Conservation (phyloP, 1,284 basidiomycete genomes). For the Inonotus obliquus region DNA sequence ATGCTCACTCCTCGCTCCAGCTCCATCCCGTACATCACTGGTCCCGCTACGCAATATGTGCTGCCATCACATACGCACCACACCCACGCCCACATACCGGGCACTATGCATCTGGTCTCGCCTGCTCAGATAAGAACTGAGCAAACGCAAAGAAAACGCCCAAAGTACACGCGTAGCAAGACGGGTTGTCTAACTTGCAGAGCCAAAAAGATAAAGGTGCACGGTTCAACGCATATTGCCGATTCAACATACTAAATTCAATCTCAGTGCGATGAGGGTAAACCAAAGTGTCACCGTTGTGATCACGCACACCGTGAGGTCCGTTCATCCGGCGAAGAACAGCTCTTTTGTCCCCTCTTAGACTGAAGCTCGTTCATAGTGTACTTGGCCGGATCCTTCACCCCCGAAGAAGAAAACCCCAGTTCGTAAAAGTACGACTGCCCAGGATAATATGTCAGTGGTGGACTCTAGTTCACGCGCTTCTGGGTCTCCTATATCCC, state of each 20-base stretch:
- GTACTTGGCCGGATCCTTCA: slow-evolving; percentile 76
- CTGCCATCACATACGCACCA: slow-evolving; percentile 13
- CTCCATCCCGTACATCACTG: slow-evolving; percentile 10
- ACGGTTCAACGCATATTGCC: slow-evolving; percentile 21
- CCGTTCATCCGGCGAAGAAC: slow-evolving; percentile 23
- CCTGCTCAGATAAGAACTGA: slow-evolving; percentile 41
- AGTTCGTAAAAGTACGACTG: slow-evolving; percentile 18
- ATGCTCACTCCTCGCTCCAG: slow-evolving; percentile 1
- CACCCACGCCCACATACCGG: slow-evolving; percentile 15
- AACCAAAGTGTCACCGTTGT: slow-evolving; percentile 75
- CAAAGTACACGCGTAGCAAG: slow-evolving; percentile 83
- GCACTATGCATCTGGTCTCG: slow-evolving; percentile 42
- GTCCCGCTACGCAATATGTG: slow-evolving; percentile 17
- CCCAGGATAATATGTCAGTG: slow-evolving; percentile 5
- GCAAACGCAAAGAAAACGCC: slow-evolving; percentile 62
- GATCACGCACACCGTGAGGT: slow-evolving; percentile 76
- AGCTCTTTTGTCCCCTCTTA: neutral
- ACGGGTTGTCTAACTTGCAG: slow-evolving; percentile 81
- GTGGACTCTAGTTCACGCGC: slow-evolving; percentile 16
- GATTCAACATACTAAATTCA: slow-evolving; percentile 10
- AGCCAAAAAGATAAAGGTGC: slow-evolving; percentile 82
- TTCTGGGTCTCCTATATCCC: slow-evolving; percentile 16
- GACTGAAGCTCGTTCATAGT: slow-evolving; percentile 38
- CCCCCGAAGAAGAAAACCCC: slow-evolving; percentile 53
- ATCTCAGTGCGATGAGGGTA: slow-evolving; percentile 72